Percentiles rank a stretch among this genome's conserved stretches.
These are phyloP conservation scores for Suillus spraguei DNA, from an alignment of 768 basidiomycete genomes.

Conservation along the genomic window DNA sequence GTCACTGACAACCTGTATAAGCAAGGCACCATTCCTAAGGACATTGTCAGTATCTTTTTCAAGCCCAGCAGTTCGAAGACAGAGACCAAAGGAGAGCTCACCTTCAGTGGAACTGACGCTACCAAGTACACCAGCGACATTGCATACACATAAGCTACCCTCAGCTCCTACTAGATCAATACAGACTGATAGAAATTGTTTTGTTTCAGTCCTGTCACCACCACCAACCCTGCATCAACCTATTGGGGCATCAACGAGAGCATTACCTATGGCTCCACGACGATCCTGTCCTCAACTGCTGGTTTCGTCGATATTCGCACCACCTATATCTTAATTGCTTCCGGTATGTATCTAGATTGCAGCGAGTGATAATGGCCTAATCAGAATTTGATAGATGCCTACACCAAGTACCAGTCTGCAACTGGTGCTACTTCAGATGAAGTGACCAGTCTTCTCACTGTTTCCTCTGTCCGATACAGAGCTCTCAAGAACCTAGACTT, in stretches of 20 bases:
- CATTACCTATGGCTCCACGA: slow-evolving; percentile 49
- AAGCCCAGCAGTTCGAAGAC: no score
- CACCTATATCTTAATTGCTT: slow-evolving; percentile 51
- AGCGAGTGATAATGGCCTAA: slow-evolving; percentile 1
- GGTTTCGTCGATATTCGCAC: slow-evolving; percentile 67
- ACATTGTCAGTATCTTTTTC: no score
- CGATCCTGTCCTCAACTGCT: slow-evolving; percentile 46
- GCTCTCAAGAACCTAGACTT: slow-evolving; percentile 14
- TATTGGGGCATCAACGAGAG: slow-evolving; percentile 67
- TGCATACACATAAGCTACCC: no score
- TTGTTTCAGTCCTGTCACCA: slow-evolving; percentile 47
- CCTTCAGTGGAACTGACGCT: no score
- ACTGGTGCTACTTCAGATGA: slow-evolving; percentile 17
- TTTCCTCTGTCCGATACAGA: slow-evolving; percentile 12
- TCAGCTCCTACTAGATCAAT: no score
- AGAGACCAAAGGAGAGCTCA: no score
- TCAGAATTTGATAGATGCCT: slow-evolving; percentile 25
- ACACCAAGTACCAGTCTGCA: slow-evolving; percentile 21
- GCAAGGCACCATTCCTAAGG: slow-evolving; percentile 40
- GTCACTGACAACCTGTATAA: slow-evolving; percentile 56
- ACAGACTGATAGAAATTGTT: not conserved
- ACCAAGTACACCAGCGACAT: slow-evolving; percentile 36
- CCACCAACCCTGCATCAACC: slow-evolving; percentile 43
- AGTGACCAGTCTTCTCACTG: slow-evolving; percentile 17
- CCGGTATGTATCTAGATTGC: slow-evolving; percentile 27